These are phyloP conservation scores for Maudiozyma bulderi DNA, from an alignment of 805 yeast genomes.

Conservation along the genomic window DNA sequence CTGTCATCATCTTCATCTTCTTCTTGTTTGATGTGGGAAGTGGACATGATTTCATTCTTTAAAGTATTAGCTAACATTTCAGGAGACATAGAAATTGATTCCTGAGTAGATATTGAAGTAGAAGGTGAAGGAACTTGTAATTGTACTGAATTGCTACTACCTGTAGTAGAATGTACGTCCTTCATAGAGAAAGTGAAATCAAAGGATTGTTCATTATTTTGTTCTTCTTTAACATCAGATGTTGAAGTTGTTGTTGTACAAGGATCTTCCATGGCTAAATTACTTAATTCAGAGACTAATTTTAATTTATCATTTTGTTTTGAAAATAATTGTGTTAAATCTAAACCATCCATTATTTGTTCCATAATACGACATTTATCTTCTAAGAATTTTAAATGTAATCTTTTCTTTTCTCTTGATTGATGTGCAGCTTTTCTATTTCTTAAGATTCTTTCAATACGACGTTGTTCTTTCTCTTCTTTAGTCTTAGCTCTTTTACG, in stretches of 20 bases:
- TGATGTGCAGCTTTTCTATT: slow-evolving; percentile 97
- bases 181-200: background rate
- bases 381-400: slow-evolving; percentile 81
- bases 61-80: background rate
- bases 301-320: slow-evolving; percentile 3
- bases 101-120: background rate
- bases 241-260: background rate
- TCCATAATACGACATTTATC: slow-evolving; percentile 30
- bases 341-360: slow-evolving; percentile 14
- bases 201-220: background rate
- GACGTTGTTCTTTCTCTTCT: slow-evolving; percentile 94
- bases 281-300: background rate
- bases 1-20: background rate
- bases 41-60: background rate
- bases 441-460: slow-evolving; percentile 84
- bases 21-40: background rate
- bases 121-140: slow-evolving; percentile 1
- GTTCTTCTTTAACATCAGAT: background rate
- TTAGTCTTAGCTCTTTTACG: slow-evolving; percentile 93
- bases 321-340: slow-evolving; percentile 9
- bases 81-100: background rate
- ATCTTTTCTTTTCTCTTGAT: slow-evolving; percentile 90
- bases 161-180: background rate
- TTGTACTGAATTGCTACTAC: background rate
- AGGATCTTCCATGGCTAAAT: background rate